Percentiles rank a stretch among this genome's conserved stretches.
These are phyloP conservation scores for Lachnellula subtilissima DNA, from an alignment of 2,329 filamentous ascomycete genomes.

Conservation along the genomic window DNA sequence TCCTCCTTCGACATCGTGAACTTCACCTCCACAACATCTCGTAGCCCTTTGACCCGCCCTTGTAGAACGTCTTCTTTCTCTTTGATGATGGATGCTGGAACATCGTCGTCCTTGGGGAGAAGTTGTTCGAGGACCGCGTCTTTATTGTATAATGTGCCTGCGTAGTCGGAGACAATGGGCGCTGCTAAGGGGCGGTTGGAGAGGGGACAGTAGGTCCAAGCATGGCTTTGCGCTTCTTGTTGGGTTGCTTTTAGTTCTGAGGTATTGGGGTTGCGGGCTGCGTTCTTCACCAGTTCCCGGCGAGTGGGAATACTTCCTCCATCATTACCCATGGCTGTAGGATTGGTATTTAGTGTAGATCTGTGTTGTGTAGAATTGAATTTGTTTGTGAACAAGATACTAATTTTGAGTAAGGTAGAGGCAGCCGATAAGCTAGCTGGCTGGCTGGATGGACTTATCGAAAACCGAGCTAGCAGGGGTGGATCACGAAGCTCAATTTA, in stretches of 20 bases:
- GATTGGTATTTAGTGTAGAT: not conserved
- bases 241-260: constrained; percentile 85
- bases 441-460: not conserved
- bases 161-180: constrained; percentile 74
- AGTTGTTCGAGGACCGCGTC: constrained; percentile 75
- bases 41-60: constrained; percentile 68
- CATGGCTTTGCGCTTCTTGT: constrained; percentile 77
- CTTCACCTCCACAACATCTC: constrained; percentile 82
- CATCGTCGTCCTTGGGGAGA: constrained; percentile 47
- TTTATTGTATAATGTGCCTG: constrained; percentile 89
- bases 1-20: constrained; percentile 51
- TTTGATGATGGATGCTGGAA: constrained; percentile 34
- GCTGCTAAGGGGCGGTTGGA: constrained; percentile 65
- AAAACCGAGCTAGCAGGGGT: not conserved
- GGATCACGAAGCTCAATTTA: not conserved
- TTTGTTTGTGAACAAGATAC: too few relatives aligned
- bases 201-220: constrained; percentile 85
- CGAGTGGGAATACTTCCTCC: constrained; percentile 94
- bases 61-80: constrained; percentile 59
- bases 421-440: not conserved
- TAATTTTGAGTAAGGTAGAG: not conserved
- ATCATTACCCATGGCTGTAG: constrained; percentile 79
- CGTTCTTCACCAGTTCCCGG: constrained; percentile 91
- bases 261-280: constrained; percentile 74
- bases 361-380: not conserved